phyloP scores from a whole-genome alignment of 768 basidiomycete species.

The Termitomyces sp. region DNA sequence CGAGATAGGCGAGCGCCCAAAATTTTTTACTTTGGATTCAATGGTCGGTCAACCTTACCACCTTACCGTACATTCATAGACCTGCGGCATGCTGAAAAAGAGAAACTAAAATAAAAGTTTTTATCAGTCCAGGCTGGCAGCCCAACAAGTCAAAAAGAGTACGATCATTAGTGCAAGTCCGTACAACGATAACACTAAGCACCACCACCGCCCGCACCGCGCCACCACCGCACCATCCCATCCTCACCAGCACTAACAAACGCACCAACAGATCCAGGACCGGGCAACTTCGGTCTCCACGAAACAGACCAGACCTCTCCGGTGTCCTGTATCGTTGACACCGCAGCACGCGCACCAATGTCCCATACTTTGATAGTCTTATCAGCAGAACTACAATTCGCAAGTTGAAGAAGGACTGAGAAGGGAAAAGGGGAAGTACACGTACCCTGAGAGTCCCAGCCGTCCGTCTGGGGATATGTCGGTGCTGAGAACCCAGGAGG shows the following conservation, averaged over 20 bases:
- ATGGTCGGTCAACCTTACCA: no score
- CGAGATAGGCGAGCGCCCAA: neutral
- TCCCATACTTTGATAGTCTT: constrained; percentile 89
- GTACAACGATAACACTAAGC: constrained; percentile 1
- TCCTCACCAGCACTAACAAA: constrained; percentile 77
- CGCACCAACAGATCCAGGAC: constrained; percentile 49
- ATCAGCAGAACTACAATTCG: constrained; percentile 61
- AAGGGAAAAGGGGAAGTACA: neutral
- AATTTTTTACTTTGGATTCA: neutral
- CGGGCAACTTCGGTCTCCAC: constrained; percentile 64
- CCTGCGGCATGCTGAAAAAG: neutral
- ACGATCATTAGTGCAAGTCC: neutral
- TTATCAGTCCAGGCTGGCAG: neutral
- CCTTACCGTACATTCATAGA: neutral
- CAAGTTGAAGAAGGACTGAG: neutral
- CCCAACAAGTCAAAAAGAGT: neutral
- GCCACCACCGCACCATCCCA: constrained; percentile 72
- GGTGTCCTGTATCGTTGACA: constrained; percentile 72
- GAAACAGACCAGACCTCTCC: constrained; percentile 83
- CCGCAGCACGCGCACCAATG: constrained; percentile 62
- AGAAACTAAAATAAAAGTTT: neutral
- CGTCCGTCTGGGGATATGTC: constrained; percentile 80
- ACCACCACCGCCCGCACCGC: constrained; percentile 47
- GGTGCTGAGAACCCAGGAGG: constrained; percentile 84
- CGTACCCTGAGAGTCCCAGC: constrained; percentile 76